Conservation (phyloP, 83 land plant species). For the Thuja plicata region DNA sequence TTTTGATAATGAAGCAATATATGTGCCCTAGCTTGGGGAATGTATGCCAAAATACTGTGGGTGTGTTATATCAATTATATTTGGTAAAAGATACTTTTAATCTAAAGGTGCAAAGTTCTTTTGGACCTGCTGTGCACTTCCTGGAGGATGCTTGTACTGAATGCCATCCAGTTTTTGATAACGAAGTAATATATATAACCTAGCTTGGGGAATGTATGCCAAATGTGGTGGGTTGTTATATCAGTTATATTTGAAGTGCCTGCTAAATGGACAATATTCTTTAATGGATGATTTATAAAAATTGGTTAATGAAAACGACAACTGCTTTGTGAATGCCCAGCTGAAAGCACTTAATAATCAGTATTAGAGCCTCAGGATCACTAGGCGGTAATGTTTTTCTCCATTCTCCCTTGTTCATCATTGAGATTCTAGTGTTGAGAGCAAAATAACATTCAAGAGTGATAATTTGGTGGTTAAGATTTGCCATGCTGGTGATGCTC, state of each 20-base stretch:
- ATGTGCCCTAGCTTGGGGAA: neutral
- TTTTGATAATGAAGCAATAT: neutral
- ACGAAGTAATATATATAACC: neutral
- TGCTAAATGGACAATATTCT: neutral
- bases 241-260: neutral
- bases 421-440: neutral
- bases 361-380: too few species aligned
- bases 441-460: neutral
- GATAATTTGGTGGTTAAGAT: neutral
- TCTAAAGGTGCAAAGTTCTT: neutral
- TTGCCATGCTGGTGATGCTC: neutral
- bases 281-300: too few species aligned
- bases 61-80: neutral
- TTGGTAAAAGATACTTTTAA: neutral
- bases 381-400: neutral
- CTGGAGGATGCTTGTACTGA: neutral
- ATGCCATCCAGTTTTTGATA: neutral
- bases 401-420: neutral
- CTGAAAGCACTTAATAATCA: too few species aligned
- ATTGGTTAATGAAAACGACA: neutral
- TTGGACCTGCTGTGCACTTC: neutral
- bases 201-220: neutral
- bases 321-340: too few species aligned
- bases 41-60: neutral
- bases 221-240: neutral